Base-by-base conservation (phyloP, 495 filamentous ascomycete genomes). In the Neurospora tetrasperma region DNA sequence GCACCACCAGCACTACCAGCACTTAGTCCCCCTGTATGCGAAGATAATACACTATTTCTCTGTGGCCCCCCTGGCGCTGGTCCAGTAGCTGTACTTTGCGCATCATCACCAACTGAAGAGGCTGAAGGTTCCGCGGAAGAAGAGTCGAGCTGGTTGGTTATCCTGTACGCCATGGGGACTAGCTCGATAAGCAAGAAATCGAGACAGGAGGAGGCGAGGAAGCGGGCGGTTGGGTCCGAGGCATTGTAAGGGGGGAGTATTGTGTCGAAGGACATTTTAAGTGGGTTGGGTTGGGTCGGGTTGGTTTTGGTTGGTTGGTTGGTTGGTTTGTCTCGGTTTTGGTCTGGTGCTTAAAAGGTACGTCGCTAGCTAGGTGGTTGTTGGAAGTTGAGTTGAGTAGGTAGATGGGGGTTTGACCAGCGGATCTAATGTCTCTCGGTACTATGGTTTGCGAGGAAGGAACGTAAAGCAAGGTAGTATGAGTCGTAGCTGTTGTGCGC, bases 161-260 rank as follows among this genome's bases (percentile, higher is more conserved):
- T 81, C 71, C 96, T 89, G 80, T 96, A 93, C 4, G 96, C 92
- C 88, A 97, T 91, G 62, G 96, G 96, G 38, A 99, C 96, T 70
- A 99, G 86, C 83, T 99, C 96, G 77, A 99, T 98, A 74, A 99
- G 87, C 16, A 99, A 89, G 74, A 99, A 90, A 78, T 99, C 96
- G 72, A 98, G 88, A 74, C 91, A 92, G 42, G 95, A 93, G 42
- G 91, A 88, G 80, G 86, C 90, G 69, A 97, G 84, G 84, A 94
- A 92, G 71, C 89, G 90, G 43, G 92, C 90, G 74, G 86, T 86
- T 2, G 93, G 91, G 81, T 97, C 94, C 46, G 89, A 89, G 78
- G 89, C 82, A 79, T 89, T 92, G 84, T 89, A 90, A 54, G 90
- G 89, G 4, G 90, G 90, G 75, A 89, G 80, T 41, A 87, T 86